Evolutionary conservation across 2,329 filamentous ascomycete species (phyloP).

Genomic region (Alternaria metachromatica): DNA sequence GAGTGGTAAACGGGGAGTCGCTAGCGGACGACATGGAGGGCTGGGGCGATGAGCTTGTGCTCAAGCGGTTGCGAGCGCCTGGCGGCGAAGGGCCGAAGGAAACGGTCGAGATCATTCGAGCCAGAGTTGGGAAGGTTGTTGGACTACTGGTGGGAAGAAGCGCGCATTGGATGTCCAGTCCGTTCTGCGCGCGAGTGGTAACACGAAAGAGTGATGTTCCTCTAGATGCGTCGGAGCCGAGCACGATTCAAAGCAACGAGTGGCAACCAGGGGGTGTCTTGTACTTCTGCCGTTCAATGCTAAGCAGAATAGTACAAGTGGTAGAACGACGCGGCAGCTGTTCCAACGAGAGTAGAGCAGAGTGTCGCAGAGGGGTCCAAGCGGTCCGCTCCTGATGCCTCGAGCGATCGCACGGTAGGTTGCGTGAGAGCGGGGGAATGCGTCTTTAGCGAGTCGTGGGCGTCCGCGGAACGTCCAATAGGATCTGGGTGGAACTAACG

Average conservation of each 20-base stretch:
- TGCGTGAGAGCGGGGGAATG: slow-evolving; percentile 43
- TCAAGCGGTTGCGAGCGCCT: slow-evolving; percentile 42
- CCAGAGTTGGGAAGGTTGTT: slow-evolving; percentile 20
- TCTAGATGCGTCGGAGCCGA: slow-evolving; percentile 1
- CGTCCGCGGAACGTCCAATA: slow-evolving; percentile 37
- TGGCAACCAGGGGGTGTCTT: slow-evolving; percentile 16
- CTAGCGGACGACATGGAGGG: slow-evolving; percentile 51
- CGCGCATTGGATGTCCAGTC: slow-evolving; percentile 36
- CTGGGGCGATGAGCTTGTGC: slow-evolving; percentile 50
- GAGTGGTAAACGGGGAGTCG: slow-evolving; percentile 48
- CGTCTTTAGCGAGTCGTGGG: slow-evolving; percentile 44
- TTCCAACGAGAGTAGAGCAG: slow-evolving; percentile 14
- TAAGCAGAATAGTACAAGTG: slow-evolving; percentile 11
- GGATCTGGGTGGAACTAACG: slow-evolving; percentile 31
- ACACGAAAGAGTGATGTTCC: slow-evolving; percentile 9
- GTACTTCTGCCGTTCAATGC: slow-evolving; percentile 11
- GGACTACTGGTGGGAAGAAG: slow-evolving; percentile 23
- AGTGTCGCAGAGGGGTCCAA: slow-evolving; percentile 31
- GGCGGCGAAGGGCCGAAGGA: slow-evolving; percentile 46
- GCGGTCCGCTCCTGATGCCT: slow-evolving; percentile 33
- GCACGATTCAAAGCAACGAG: slow-evolving; percentile 12
- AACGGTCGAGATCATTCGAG: slow-evolving; percentile 45
- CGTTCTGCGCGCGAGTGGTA: slow-evolving; percentile 7
- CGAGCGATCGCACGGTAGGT: slow-evolving; percentile 41
- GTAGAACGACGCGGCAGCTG: slow-evolving; percentile 15